phyloP scores from a whole-genome alignment of 352 stramenopile species.

The Phytophthora syringae region DNA sequence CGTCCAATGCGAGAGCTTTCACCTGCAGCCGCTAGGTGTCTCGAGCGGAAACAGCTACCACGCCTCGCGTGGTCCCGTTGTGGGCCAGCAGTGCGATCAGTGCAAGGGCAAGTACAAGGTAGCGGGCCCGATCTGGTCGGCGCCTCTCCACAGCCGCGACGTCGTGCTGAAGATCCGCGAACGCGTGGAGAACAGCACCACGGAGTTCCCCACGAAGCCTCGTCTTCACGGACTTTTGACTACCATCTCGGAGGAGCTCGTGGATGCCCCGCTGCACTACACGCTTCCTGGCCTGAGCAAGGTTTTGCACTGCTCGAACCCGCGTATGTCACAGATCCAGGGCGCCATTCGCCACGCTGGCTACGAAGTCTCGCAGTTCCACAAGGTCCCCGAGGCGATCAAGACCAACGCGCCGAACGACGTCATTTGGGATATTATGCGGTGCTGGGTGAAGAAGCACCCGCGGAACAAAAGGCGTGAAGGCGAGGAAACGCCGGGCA shows the following conservation, averaged over 20 bases:
- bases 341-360: slow-evolving; percentile 96
- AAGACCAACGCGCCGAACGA: slow-evolving; percentile 98
- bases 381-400: slow-evolving; percentile 98
- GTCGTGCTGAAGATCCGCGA: slow-evolving; percentile 87
- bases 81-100: slow-evolving; percentile 79
- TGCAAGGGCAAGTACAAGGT: slow-evolving; percentile 90
- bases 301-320: slow-evolving; percentile 93
- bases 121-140: slow-evolving; percentile 97
- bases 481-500: slow-evolving; percentile 72
- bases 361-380: slow-evolving; percentile 97
- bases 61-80: slow-evolving; percentile 74
- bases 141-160: slow-evolving; percentile 95
- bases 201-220: slow-evolving; percentile 92
- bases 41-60: slow-evolving; percentile 88
- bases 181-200: slow-evolving; percentile 75
- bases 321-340: slow-evolving; percentile 94
- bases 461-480: slow-evolving; percentile 92
- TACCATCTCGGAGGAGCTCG: slow-evolving; percentile 95
- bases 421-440: slow-evolving; percentile 98
- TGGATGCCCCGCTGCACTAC: slow-evolving; percentile 97
- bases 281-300: slow-evolving; percentile 94
- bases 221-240: slow-evolving; percentile 95
- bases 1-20: slow-evolving; percentile 97
- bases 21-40: slow-evolving; percentile 94
- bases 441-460: slow-evolving; percentile 96